phyloP scores from a whole-genome alignment of 768 basidiomycete genomes.

The Pulveroboletus sp. region DNA sequence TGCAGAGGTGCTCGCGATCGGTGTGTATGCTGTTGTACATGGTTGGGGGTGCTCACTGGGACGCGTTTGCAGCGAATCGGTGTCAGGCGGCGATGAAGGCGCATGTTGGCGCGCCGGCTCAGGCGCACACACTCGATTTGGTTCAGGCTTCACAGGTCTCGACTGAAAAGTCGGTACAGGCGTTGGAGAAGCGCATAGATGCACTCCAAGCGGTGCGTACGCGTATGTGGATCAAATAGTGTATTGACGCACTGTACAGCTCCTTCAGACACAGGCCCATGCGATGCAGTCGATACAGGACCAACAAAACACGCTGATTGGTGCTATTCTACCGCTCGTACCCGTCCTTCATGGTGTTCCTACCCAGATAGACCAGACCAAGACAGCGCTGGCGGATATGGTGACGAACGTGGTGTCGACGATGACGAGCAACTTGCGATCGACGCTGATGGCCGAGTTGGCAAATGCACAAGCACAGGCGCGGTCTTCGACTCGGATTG shows the following conservation, averaged over 20 bases:
- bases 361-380: conserved; percentile 43
- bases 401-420: conserved; percentile 17
- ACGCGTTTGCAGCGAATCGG: conserved; percentile 48
- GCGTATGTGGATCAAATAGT: neutral
- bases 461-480: neutral
- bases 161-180: conserved; percentile 38
- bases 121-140: conserved; percentile 38
- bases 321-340: conserved; percentile 55
- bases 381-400: conserved; percentile 14
- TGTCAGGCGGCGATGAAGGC: conserved; percentile 61
- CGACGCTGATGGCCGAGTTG: conserved; percentile 7
- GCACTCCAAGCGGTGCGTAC: conserved; percentile 48
- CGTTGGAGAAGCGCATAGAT: conserved; percentile 54
- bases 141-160: conserved; percentile 40
- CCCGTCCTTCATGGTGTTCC: conserved; percentile 61
- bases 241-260: conserved; percentile 26
- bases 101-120: conserved; percentile 55
- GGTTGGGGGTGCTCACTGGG: conserved; percentile 5
- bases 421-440: conserved; percentile 13
- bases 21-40: neutral
- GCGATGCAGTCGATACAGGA: conserved; percentile 55
- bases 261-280: conserved; percentile 53
- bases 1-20: conserved; percentile 40
- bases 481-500: conserved; percentile 4
- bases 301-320: conserved; percentile 31